Evolutionary conservation across 805 yeast species (phyloP).

Genomic region (Yarrowia hollandica): DNA sequence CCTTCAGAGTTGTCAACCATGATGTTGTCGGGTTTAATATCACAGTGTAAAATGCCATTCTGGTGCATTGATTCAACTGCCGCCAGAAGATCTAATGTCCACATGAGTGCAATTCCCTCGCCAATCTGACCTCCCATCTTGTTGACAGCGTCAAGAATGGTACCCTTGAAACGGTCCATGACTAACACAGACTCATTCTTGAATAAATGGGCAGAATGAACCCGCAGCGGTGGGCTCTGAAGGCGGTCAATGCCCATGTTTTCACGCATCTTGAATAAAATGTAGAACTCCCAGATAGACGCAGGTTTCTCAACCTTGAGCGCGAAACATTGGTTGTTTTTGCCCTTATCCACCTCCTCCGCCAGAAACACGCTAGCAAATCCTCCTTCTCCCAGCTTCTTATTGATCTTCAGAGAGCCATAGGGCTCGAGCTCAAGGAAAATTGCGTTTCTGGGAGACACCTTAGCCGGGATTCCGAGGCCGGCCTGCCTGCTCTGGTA

Average conservation of each 20-base stretch:
- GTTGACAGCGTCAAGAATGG: constrained; percentile 68
- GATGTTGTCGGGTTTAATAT: constrained; percentile 81
- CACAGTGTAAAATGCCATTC: constrained; percentile 75
- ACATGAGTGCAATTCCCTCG: constrained; percentile 61
- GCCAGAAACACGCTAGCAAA: constrained; percentile 74
- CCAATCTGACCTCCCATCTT: constrained; percentile 47
- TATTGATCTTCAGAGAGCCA: constrained; percentile 41
- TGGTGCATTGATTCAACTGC: constrained; percentile 62
- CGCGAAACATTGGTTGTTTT: constrained; percentile 56
- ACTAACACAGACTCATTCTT: constrained; percentile 69
- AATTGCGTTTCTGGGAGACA: constrained; percentile 6
- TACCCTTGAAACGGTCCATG: constrained; percentile 67
- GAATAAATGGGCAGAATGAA: constrained; percentile 53
- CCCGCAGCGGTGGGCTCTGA: not conserved
- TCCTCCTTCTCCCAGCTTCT: constrained; percentile 77
- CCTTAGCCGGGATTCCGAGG: constrained; percentile 19
- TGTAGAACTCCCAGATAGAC: constrained; percentile 80
- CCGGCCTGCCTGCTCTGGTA: constrained; percentile 17
- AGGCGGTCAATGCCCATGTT: constrained; percentile 8
- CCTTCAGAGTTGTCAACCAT: constrained; percentile 56
- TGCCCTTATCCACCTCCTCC: constrained; percentile 49
- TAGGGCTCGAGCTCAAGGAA: constrained; percentile 13
- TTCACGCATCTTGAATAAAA: constrained; percentile 57
- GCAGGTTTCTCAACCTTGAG: constrained; percentile 68
- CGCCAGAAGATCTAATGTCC: constrained; percentile 64